Evolutionary conservation across 495 filamentous ascomycete genomes (phyloP), one percentile per base, ranked within the genome.

Genomic region (Cercophora samala): DNA sequence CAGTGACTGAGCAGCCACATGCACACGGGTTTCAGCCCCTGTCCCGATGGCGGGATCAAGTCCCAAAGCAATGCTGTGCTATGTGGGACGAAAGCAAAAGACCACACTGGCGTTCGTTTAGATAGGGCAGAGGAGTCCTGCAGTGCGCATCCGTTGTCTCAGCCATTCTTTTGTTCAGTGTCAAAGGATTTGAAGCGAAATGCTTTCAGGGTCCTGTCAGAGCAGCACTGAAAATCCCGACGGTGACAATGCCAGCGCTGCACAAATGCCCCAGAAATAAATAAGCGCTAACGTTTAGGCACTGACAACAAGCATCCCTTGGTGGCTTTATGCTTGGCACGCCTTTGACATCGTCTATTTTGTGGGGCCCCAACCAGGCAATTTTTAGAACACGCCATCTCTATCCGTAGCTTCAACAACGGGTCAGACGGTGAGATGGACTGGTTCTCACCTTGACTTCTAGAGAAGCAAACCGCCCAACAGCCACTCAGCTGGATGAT

Each of bases 201-300:
- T 46, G 37, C 37, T 18, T 46, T 46, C 37, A 46, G 37, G 37
- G 37, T 46, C 37, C 13, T 46, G 37, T 46, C 37, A 46, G 37
- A 46, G 11, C 37, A 4, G 37, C 37, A 46, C 37, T 46, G 37
- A 46, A 46, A 56, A 19, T 56, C 53, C 53, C 53, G 53, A 21
- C 53, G 53, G 53, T 56, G 53, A 56, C 13, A 46, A 18, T 46
- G 37, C 37, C 37, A 46, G 37, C 37, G 37, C 37, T 46, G 37
- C 37, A 46, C 26, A 46, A 13, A 46, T 46, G 13, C 53, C n/a
- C 22, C 22, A 56, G n/a, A 56, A 56, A 21, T 19, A 56, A 23
- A 56, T 56, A 56, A 56, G 53, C 53, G 22, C 53, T 56, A 56
- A 11, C n/a, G 19, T 46, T 56, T 56, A 56, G 53, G 53, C 53